A percentile compares a stretch with the other conserved stretches of the same genome.
Conservation (phyloP, 495 filamentous ascomycete species). For the Astrothelium macrocarpum region DNA sequence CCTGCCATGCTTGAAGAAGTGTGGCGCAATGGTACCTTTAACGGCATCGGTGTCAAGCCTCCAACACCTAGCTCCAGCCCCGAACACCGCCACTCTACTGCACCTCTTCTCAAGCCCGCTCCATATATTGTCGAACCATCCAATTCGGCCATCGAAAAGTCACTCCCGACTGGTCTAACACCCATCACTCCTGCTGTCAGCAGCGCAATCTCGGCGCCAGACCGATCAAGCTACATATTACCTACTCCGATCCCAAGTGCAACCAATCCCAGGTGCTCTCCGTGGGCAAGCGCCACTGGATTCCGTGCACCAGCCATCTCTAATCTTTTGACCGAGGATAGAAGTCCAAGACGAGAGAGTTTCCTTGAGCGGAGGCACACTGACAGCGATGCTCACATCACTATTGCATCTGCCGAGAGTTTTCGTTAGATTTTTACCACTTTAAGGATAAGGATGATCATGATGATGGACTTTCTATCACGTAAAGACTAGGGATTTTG, state of each 20-base stretch:
- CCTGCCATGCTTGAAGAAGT: conserved; percentile 57
- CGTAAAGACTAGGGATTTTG: neutral
- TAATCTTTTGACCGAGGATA: conserved; percentile 18
- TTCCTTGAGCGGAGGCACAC: neutral
- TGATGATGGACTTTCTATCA: neutral
- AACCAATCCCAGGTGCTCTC: neutral
- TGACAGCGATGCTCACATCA: neutral
- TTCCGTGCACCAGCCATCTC: conserved; percentile 12
- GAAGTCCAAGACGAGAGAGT: conserved; percentile 9
- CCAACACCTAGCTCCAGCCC: conserved; percentile 22
- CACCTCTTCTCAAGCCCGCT: conserved; percentile 21
- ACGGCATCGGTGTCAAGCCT: conserved; percentile 16
- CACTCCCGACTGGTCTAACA: neutral
- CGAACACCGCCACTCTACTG: conserved; percentile 19
- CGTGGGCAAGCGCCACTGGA: neutral
- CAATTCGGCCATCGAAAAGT: conserved; percentile 10
- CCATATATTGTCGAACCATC: conserved; percentile 18
- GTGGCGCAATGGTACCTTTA: conserved; percentile 39
- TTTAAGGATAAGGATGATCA: neutral
- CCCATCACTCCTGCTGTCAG: conserved; percentile 11
- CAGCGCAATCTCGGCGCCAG: conserved; percentile 22
- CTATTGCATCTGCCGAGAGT: neutral
- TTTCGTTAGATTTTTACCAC: neutral
- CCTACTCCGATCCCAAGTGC: conserved; percentile 20
- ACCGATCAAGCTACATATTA: conserved; percentile 22